Conservation (phyloP, 225 moss, liverwort and hornwort genomes). For the Marchantia polymorpha region DNA sequence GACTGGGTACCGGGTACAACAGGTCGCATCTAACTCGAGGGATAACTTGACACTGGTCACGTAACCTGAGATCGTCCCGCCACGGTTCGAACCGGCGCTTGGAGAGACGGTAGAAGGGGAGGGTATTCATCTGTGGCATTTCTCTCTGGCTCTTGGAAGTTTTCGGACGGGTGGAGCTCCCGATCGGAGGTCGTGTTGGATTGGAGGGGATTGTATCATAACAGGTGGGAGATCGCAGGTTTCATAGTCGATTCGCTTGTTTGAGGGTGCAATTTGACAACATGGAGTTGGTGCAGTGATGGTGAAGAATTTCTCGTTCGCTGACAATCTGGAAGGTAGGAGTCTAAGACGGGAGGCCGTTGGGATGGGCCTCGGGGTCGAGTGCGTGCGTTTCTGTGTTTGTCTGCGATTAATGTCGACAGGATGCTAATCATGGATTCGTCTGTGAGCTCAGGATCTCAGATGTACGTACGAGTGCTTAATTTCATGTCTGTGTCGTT, state of each 20-base stretch:
- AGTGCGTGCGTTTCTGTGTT: no score
- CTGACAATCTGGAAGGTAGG: slow-evolving; percentile 23
- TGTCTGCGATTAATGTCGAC: neutral
- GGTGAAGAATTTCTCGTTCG: slow-evolving; percentile 28
- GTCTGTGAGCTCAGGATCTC: neutral
- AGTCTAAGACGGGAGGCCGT: neutral
- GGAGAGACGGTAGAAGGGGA: slow-evolving; percentile 18
- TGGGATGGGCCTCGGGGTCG: neutral
- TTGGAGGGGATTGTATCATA: neutral
- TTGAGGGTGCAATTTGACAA: slow-evolving; percentile 1
- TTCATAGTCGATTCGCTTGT: neutral
- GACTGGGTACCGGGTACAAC: slow-evolving; percentile 3
- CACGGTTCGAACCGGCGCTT: neutral
- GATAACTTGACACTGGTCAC: neutral
- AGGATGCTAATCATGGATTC: neutral
- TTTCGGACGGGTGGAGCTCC: slow-evolving; percentile 19
- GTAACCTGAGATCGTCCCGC: neutral
- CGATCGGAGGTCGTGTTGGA: slow-evolving; percentile 20
- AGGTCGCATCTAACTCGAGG: neutral
- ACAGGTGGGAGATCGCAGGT: slow-evolving; percentile 9
- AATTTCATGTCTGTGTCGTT: neutral
- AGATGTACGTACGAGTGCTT: neutral
- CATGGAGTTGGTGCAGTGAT: slow-evolving; percentile 22
- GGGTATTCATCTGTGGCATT: slow-evolving; percentile 6
- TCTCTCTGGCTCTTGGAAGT: slow-evolving; percentile 23